Evolutionary conservation across 164 flowering plant genomes (phyloP), one percentile per base, ranked within the genome.

Genomic region (Piper longum): DNA sequence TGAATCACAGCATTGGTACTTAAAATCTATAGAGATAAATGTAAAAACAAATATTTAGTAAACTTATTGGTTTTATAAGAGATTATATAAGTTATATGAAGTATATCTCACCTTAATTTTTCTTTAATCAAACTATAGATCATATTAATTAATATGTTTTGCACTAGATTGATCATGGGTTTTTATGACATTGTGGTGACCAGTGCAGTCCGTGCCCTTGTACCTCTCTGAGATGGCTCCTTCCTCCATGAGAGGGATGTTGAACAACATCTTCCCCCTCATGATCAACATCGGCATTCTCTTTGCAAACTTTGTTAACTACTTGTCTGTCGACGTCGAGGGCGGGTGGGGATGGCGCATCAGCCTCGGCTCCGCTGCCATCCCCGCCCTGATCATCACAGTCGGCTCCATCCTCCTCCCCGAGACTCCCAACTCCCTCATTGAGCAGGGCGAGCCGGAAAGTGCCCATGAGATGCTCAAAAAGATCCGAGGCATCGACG

Each of bases 371-470:
- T 1, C 36, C 36, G 72, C 72, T 0, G 72, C 64, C 4, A 65
- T 70, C 7, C 74, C 71, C 1, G 74, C 71, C 7, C 18, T 64
- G 51, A 39, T 71, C 59, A 71, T 71, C 71, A 60, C 67, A 4
- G 16, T 67, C 9, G 67, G 74, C 12, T 60, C 74, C 71, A 2
- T 67, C 40, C 43, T 54, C 52, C 68, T 71, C 11, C 65, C 71
- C 3, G 74, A 71, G 61, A 71, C 74, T 17, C 74, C 74, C 64
- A 70, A 70, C 61, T 64, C 68, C 51, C 72, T 70, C 41, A 65
- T 70, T 17, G 72, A 70, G 40, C 59, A 68, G 5, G 65, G 68
- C 41, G 60, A 70, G 16, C 16, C 5, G 19, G 72, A 64, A 14
- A 54, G 56, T 45, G 72, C 72, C 39, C 60, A 56, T 64, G 41